Evolutionary conservation across 495 filamentous ascomycete genomes (phyloP).

Genomic region (Neurospora sublineolata): DNA sequence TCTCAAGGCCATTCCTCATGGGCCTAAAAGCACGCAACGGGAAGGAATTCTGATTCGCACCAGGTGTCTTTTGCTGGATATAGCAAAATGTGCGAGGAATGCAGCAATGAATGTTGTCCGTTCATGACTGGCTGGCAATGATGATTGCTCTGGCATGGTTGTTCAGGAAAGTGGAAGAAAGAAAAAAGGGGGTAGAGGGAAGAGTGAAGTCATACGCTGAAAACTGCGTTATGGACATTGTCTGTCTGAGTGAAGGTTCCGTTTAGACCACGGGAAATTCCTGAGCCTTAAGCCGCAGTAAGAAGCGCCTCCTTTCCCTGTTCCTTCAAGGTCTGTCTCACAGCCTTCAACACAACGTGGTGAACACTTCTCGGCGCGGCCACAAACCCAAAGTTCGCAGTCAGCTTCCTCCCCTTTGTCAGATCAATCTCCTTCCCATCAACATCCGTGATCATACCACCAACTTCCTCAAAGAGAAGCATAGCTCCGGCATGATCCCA

Average conservation of each 20-base stretch:
- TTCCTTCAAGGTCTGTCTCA: slow-evolving; percentile 23
- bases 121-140: neutral
- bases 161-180: neutral
- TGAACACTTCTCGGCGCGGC: slow-evolving; percentile 30
- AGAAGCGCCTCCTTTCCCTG: slow-evolving; percentile 21
- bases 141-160: neutral
- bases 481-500: slow-evolving; percentile 67
- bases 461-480: slow-evolving; percentile 54
- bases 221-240: neutral
- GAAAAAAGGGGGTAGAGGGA: neutral
- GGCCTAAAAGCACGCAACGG: neutral
- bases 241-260: neutral
- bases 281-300: neutral
- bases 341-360: slow-evolving; percentile 20
- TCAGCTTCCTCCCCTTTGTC: slow-evolving; percentile 30
- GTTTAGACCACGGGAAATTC: neutral
- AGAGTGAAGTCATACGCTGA: neutral
- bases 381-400: slow-evolving; percentile 38
- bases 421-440: slow-evolving; percentile 42
- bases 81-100: neutral
- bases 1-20: neutral
- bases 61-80: neutral
- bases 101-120: neutral
- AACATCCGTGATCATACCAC: slow-evolving; percentile 52
- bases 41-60: neutral